Percentiles rank a stretch among this genome's conserved stretches.
phyloP scores from a whole-genome alignment of 2,329 filamentous ascomycete species.

The Stagonosporopsis vannaccii region DNA sequence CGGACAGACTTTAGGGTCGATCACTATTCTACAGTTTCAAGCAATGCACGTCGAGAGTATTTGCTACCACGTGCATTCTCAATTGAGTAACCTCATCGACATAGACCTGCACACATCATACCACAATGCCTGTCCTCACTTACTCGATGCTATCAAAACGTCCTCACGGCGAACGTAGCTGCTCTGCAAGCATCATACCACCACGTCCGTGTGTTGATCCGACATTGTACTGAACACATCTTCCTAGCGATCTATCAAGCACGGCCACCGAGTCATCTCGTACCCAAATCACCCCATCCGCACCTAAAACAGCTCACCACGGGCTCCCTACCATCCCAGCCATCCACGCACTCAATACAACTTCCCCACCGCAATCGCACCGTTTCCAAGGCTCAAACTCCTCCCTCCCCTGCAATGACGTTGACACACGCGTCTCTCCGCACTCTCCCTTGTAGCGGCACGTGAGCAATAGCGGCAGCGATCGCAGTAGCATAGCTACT shows the following conservation, averaged over 20 bases:
- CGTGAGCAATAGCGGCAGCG: not conserved
- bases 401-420: constrained; percentile 7
- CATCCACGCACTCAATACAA: constrained; percentile 5
- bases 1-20: not conserved
- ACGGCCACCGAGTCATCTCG: not conserved
- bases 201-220: not conserved
- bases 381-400: not conserved
- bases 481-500: not conserved
- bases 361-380: constrained; percentile 10
- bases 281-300: constrained; percentile 1
- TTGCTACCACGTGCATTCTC: constrained; percentile 1
- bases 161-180: not conserved
- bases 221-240: too few species aligned
- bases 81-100: not conserved
- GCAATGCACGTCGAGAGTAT: not conserved
- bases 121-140: not conserved
- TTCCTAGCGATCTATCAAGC: not conserved
- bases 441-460: not conserved
- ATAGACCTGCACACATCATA: not conserved
- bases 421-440: constrained; percentile 11
- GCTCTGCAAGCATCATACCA: not conserved
- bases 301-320: constrained; percentile 1
- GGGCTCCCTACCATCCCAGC: not conserved
- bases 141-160: not conserved
- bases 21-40: not conserved